These are phyloP conservation scores for Metschnikowia sp. DNA, from an alignment of 805 yeast genomes.

Conservation along the genomic window DNA sequence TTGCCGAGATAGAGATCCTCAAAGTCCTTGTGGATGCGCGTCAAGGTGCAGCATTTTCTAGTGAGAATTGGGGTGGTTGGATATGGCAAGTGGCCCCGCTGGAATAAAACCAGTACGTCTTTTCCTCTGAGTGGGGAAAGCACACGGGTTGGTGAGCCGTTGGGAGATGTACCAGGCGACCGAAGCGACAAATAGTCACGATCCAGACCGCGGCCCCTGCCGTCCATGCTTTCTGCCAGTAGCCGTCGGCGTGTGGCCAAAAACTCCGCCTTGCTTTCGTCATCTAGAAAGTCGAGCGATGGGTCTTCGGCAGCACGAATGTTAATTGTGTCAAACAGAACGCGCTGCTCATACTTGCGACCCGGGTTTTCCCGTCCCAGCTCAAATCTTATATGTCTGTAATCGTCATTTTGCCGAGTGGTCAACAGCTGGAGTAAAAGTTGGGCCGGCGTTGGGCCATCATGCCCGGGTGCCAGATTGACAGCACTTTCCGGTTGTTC, in stretches of 20 bases:
- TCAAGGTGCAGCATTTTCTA: conserved; percentile 40
- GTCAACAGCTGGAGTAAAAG: conserved; percentile 9
- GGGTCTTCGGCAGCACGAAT: conserved; percentile 26
- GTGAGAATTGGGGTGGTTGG: conserved; percentile 42
- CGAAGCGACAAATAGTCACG: conserved; percentile 9
- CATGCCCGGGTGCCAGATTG: background rate
- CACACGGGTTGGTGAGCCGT: conserved; percentile 20
- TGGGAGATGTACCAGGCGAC: conserved; percentile 18
- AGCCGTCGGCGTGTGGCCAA: conserved; percentile 14
- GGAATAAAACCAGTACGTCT: conserved; percentile 15
- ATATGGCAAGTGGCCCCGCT: conserved; percentile 20
- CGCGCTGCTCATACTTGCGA: conserved; percentile 30
- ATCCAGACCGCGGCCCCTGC: conserved; percentile 17
- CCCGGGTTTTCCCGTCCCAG: background rate
- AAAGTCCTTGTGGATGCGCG: conserved; percentile 46
- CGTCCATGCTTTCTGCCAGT: conserved; percentile 11
- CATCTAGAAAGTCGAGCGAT: conserved; percentile 18
- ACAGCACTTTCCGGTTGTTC: background rate
- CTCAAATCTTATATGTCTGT: conserved; percentile 9
- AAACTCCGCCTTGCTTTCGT: conserved; percentile 8
- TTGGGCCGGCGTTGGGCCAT: conserved; percentile 4
- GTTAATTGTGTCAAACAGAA: conserved; percentile 55
- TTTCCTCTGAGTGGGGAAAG: conserved; percentile 16
- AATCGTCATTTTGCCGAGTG: conserved; percentile 14
- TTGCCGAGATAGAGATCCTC: conserved; percentile 44